Conservation (phyloP, 2,329 filamentous ascomycete species). For the Alternaria solani region DNA sequence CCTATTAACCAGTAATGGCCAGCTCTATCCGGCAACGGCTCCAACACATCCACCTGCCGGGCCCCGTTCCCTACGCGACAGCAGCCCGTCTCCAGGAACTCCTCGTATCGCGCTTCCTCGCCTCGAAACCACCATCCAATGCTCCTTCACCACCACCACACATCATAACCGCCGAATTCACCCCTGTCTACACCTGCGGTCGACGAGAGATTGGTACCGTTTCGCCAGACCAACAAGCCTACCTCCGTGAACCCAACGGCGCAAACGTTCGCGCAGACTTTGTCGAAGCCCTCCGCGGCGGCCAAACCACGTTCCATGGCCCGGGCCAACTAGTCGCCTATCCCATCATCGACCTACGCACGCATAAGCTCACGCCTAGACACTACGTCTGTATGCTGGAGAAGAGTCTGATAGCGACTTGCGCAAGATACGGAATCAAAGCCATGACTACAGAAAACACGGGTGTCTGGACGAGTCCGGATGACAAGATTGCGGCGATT, state of each 20-base stretch:
- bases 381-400: slow-evolving; percentile 83
- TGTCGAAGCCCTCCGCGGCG: slow-evolving; percentile 78
- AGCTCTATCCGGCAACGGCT: slow-evolving; percentile 61
- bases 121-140: slow-evolving; percentile 63
- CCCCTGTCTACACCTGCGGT: slow-evolving; percentile 88
- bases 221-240: slow-evolving; percentile 54
- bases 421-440: slow-evolving; percentile 67
- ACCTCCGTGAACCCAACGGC: slow-evolving; percentile 37
- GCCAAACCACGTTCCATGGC: slow-evolving; percentile 93
- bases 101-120: slow-evolving; percentile 65
- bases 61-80: slow-evolving; percentile 62
- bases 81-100: slow-evolving; percentile 65
- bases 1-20: slow-evolving; percentile 14
- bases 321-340: slow-evolving; percentile 94
- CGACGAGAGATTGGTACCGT: slow-evolving; percentile 73
- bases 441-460: slow-evolving; percentile 76
- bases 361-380: slow-evolving; percentile 72
- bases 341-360: slow-evolving; percentile 82
- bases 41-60: slow-evolving; percentile 67
- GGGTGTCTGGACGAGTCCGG: slow-evolving; percentile 73
- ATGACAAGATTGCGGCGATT: slow-evolving; percentile 82
- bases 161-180: slow-evolving; percentile 82
- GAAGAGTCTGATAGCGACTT: slow-evolving; percentile 72
- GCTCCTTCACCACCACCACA: slow-evolving; percentile 64
- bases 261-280: slow-evolving; percentile 65